These are phyloP conservation scores for Sutorius eximius DNA, from an alignment of 1,284 basidiomycete genomes.

Conservation along the genomic window DNA sequence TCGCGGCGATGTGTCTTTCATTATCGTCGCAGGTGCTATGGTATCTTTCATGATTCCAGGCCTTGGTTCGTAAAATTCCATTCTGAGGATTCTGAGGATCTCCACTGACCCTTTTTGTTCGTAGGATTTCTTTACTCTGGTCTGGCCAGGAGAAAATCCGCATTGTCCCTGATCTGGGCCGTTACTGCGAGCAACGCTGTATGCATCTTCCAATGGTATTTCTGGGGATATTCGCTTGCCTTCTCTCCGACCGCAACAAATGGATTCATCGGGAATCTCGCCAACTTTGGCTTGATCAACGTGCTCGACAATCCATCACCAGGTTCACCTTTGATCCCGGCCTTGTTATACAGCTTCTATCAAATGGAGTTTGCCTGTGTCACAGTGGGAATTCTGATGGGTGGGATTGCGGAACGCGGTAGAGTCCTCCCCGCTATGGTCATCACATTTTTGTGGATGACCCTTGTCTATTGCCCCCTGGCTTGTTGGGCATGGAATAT, in stretches of 20 bases:
- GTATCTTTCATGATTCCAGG: slow-evolving; percentile 82
- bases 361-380: slow-evolving; percentile 88
- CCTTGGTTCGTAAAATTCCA: slow-evolving; percentile 46
- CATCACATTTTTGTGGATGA: slow-evolving; percentile 86
- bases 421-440: slow-evolving; percentile 87
- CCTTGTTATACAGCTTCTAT: slow-evolving; percentile 81
- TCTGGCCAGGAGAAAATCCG: slow-evolving; percentile 74
- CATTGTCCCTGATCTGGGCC: slow-evolving; percentile 68
- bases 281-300: slow-evolving; percentile 64
- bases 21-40: slow-evolving; percentile 77
- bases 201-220: slow-evolving; percentile 88
- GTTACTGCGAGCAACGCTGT: slow-evolving; percentile 73
- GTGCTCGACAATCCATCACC: slow-evolving; percentile 80
- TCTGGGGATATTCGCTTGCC: slow-evolving; percentile 84
- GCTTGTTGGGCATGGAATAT: slow-evolving; percentile 77
- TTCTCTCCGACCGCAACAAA: slow-evolving; percentile 77
- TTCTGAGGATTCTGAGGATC: neutral
- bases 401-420: slow-evolving; percentile 86
- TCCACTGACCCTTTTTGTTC: slow-evolving; percentile 7
- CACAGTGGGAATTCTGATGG: slow-evolving; percentile 73
- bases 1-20: slow-evolving; percentile 74
- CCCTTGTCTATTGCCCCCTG: slow-evolving; percentile 80
- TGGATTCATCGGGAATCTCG: slow-evolving; percentile 80
- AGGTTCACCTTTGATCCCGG: slow-evolving; percentile 69
- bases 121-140: slow-evolving; percentile 87